These are phyloP conservation scores for Apiospora rasikravindrae DNA, from an alignment of 2,329 filamentous ascomycete genomes.

Conservation along the genomic window DNA sequence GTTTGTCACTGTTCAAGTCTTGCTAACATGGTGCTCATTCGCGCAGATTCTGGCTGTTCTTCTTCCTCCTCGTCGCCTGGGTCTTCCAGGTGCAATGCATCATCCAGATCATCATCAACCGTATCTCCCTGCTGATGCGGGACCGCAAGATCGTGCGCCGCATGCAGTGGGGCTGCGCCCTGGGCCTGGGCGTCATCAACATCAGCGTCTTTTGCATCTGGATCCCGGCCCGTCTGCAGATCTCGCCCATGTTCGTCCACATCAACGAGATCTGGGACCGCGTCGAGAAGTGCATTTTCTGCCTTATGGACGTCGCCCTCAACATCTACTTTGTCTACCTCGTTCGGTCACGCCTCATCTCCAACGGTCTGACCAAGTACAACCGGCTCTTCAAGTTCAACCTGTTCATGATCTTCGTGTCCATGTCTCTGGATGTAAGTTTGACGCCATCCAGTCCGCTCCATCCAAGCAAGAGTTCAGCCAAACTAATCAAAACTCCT, in stretches of 20 bases:
- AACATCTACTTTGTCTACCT: conserved; percentile 53
- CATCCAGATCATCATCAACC: conserved; percentile 58
- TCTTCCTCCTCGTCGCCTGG: conserved; percentile 34
- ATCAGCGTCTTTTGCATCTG: conserved; percentile 56
- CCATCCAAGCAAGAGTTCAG: no score
- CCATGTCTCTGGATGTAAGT: conserved; percentile 48
- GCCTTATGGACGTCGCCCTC: conserved; percentile 49
- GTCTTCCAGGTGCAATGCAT: conserved; percentile 49
- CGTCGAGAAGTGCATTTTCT: conserved; percentile 53
- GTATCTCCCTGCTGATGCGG: conserved; percentile 50
- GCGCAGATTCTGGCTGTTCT: conserved; percentile 21
- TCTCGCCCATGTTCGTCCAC: conserved; percentile 42
- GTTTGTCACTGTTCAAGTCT: not conserved
- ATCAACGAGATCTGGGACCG: conserved; percentile 57
- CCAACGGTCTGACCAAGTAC: conserved; percentile 53
- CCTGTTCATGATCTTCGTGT: conserved; percentile 48
- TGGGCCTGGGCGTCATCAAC: conserved; percentile 51
- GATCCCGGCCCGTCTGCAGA: conserved; percentile 52
- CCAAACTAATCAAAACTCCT: not conserved
- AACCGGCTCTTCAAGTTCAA: conserved; percentile 51
- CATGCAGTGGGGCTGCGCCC: conserved; percentile 48
- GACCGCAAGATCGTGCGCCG: conserved; percentile 40
- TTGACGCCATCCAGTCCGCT: not conserved
- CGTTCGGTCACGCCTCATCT: conserved; percentile 49
- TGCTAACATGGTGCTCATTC: not conserved